Percentiles rank a stretch among this genome's conserved stretches.
These are phyloP conservation scores for Aphanomyces euteiches DNA, from an alignment of 352 stramenopile genomes.

Conservation along the genomic window DNA sequence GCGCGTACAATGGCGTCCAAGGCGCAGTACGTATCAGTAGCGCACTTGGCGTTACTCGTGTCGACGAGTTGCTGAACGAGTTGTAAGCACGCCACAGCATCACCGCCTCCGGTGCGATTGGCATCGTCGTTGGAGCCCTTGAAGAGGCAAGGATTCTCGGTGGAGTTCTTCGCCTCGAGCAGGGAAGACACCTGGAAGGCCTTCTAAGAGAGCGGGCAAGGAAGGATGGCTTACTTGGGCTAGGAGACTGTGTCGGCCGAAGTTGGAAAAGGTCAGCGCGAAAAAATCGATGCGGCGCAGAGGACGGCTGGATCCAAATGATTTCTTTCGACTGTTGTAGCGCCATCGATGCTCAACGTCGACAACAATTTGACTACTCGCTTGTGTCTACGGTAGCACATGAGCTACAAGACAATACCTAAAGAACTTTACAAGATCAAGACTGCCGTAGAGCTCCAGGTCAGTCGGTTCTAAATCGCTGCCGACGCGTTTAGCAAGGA, in stretches of 20 bases:
- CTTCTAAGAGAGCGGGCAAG: no score
- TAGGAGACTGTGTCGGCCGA: neutral
- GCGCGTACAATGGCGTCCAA: neutral
- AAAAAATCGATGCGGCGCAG: no score
- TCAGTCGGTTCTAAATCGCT: constrained; percentile 6
- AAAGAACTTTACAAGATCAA: constrained; percentile 17
- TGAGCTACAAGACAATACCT: neutral
- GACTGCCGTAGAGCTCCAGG: constrained; percentile 16
- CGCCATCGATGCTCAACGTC: constrained; percentile 27
- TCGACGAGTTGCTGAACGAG: neutral
- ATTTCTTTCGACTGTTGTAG: constrained; percentile 12
- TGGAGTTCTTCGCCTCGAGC: neutral
- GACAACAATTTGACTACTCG: constrained; percentile 12
- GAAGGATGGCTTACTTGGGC: neutral
- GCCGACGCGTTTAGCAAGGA: constrained; percentile 20
- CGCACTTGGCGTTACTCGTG: neutral
- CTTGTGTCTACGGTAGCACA: constrained; percentile 5
- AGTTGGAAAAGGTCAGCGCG: constrained; percentile 4
- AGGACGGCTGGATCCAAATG: neutral
- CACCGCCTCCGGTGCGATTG: constrained; percentile 4
- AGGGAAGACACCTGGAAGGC: neutral
- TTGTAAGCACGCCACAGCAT: constrained; percentile 5
- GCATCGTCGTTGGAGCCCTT: neutral
- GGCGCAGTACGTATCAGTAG: neutral
- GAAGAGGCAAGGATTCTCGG: constrained; percentile 12